These are phyloP conservation scores for Phytopythium cucurbitacearum DNA, from an alignment of 352 stramenopile genomes.

Conservation along the genomic window DNA sequence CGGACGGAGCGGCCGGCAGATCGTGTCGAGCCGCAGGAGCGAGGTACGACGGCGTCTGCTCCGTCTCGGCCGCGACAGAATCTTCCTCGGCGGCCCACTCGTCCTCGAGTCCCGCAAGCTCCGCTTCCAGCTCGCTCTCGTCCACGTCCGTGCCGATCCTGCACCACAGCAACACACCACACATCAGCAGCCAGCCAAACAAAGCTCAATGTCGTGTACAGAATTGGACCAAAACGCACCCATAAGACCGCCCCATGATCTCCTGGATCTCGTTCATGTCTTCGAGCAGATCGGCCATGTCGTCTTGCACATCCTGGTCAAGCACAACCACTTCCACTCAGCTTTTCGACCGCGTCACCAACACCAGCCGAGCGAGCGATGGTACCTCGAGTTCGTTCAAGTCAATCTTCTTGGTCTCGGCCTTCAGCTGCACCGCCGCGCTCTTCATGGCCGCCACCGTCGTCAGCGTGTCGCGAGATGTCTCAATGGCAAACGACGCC, in stretches of 20 bases:
- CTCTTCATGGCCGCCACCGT: slow-evolving; percentile 95
- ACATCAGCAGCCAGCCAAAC: background rate
- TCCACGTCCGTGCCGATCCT: slow-evolving; percentile 93
- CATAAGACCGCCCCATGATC: slow-evolving; percentile 94
- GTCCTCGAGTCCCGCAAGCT: slow-evolving; percentile 92
- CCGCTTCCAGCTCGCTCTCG: slow-evolving; percentile 93
- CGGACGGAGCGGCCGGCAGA: slow-evolving; percentile 51
- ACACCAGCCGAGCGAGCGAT: background rate
- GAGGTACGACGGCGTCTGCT: slow-evolving; percentile 65
- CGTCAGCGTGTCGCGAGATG: slow-evolving; percentile 88
- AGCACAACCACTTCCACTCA: background rate
- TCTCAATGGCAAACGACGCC: slow-evolving; percentile 90
- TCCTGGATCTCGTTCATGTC: slow-evolving; percentile 99
- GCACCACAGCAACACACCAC: background rate
- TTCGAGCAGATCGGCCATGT: slow-evolving; percentile 96
- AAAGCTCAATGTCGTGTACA: background rate
- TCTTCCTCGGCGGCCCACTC: slow-evolving; percentile 87
- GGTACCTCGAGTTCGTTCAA: slow-evolving; percentile 93
- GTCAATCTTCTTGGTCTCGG: slow-evolving; percentile 95
- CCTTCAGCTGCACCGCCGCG: slow-evolving; percentile 88
- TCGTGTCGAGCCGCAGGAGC: slow-evolving; percentile 45
- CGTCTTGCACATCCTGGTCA: slow-evolving; percentile 91
- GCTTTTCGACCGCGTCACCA: background rate
- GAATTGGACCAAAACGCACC: slow-evolving; percentile 27
- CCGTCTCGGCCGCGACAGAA: slow-evolving; percentile 22